Evolutionary conservation across 306 rosid species (phyloP).

Genomic region (Cicer yamashitae): DNA sequence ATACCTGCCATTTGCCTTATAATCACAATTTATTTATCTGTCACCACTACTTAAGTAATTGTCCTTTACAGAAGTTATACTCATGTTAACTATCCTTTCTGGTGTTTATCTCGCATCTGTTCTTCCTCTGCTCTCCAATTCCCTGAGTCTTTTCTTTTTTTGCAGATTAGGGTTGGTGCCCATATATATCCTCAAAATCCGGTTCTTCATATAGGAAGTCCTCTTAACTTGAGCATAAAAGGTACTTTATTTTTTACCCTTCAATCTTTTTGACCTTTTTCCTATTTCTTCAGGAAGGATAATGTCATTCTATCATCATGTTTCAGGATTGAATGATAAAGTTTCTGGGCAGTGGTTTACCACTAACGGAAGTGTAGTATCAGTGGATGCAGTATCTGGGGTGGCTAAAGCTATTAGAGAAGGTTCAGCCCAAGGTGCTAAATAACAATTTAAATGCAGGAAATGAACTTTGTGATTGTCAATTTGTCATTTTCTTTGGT

Average conservation of each 20-base stretch:
- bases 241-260: conserved; percentile 50
- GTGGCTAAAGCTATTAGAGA: conserved; percentile 75
- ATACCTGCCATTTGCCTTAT: conserved; percentile 26
- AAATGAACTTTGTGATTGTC: conserved; percentile 39
- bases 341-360: conserved; percentile 81
- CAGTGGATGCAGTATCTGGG: conserved; percentile 67
- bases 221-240: conserved; percentile 75
- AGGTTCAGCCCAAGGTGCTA: conserved; percentile 86
- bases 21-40: conserved; percentile 27
- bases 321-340: conserved; percentile 70
- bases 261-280: conserved; percentile 1
- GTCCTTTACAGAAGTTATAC: conserved; percentile 19
- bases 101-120: conserved; percentile 5
- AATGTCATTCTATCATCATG: conserved; percentile 36
- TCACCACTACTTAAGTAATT: conserved; percentile 22
- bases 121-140: background rate
- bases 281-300: conserved; percentile 22
- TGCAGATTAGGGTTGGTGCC: conserved; percentile 90
- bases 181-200: conserved; percentile 85
- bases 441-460: conserved; percentile 36
- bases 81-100: conserved; percentile 25
- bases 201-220: conserved; percentile 69
- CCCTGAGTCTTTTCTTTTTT: background rate
- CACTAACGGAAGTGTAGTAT: conserved; percentile 73
- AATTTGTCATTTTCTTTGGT: conserved; percentile 19